Base-by-base conservation (phyloP, 2,329 filamentous ascomycete genomes). In the Colletotrichum tamarilloi region DNA sequence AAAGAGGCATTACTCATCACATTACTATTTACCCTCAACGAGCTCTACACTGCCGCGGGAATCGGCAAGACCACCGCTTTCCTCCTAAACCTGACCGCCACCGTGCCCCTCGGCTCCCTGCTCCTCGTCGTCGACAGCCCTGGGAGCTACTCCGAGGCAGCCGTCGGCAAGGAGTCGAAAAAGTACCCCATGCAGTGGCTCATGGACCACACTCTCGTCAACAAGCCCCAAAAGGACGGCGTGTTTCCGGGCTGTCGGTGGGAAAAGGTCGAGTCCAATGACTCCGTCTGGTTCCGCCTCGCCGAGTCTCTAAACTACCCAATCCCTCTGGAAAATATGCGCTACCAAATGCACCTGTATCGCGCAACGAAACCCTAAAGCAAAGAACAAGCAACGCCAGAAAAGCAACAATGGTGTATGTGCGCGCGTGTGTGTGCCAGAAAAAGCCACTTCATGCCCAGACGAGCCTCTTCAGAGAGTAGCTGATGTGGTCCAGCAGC, bases 101-200 rank as follows among this genome's bases (percentile, higher is more conserved):
- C 84, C 1, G 80, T 93, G 2, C 83, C 86, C 0, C 73, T 85
- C 0, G 92, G 91, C 0, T 90, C 94, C 2, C 81, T 96, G 52
- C 85, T 98, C 1, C 88, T 98, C 0, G 94, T 98, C 3, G 92
- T 98, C 4, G 96, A 99, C 81, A 98, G 95, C 77, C 95, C 97
- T 0, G 97, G 97, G 1, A 97, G 93, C 82, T 98, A 98, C 82
- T 97, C 95, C 0, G 94, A 95, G 70, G 89, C 97, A 4, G 90
- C 89, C 0, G 82, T 98, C 0, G 92, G 92, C 4, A 88, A 87
- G 74, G 85, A 87, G 58, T 83, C 84, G 78, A 89, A 89, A 75
- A 91, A 89, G 74, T 98, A 98, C 80, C 96, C 96, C 0, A 98
- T 98, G 95, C 92, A 94, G 78, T 98, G 95, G 92, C 85, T 99